Evolutionary conservation across 352 stramenopile species (phyloP).

Genomic region (Globisporangium viniferum): DNA sequence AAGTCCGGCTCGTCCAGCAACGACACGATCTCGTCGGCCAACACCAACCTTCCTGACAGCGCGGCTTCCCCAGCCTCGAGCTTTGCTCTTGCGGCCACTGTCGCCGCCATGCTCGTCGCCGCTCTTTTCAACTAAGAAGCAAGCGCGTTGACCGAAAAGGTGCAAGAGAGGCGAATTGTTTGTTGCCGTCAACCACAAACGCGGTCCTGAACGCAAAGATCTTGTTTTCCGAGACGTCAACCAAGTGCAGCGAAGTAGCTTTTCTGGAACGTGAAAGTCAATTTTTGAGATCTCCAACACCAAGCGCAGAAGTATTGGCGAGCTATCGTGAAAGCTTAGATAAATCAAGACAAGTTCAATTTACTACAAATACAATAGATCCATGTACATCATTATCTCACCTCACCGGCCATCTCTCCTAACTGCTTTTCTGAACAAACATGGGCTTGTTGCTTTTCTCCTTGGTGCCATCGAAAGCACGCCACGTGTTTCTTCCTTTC

Average conservation of each 20-base stretch:
- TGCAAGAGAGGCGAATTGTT: background rate
- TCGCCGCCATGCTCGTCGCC: constrained; percentile 32
- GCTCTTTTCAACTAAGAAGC: constrained; percentile 17
- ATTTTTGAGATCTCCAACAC: background rate
- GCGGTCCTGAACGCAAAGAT: constrained; percentile 1
- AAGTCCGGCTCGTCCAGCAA: constrained; percentile 17
- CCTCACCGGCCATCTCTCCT: too few species aligned
- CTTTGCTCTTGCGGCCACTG: constrained; percentile 25
- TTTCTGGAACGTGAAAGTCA: background rate
- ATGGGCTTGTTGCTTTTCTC: too few species aligned
- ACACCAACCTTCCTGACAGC: constrained; percentile 18
- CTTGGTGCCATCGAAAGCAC: too few species aligned
- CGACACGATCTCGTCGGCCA: constrained; percentile 13
- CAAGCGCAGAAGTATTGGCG: background rate
- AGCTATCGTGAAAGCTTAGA: background rate
- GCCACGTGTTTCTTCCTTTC: too few species aligned
- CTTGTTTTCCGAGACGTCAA: constrained; percentile 1
- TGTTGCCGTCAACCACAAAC: background rate
- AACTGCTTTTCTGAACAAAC: too few species aligned
- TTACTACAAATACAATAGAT: constrained; percentile 6
- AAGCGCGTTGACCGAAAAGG: background rate
- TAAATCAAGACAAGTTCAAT: constrained; percentile 1
- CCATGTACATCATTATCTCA: constrained; percentile 3
- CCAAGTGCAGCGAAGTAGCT: background rate
- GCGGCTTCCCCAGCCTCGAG: constrained; percentile 19